Percentiles rank a stretch among this genome's conserved stretches.
These are phyloP conservation scores for Exophiala dermatitidis DNA, from an alignment of 2,329 filamentous ascomycete genomes.

Conservation along the genomic window DNA sequence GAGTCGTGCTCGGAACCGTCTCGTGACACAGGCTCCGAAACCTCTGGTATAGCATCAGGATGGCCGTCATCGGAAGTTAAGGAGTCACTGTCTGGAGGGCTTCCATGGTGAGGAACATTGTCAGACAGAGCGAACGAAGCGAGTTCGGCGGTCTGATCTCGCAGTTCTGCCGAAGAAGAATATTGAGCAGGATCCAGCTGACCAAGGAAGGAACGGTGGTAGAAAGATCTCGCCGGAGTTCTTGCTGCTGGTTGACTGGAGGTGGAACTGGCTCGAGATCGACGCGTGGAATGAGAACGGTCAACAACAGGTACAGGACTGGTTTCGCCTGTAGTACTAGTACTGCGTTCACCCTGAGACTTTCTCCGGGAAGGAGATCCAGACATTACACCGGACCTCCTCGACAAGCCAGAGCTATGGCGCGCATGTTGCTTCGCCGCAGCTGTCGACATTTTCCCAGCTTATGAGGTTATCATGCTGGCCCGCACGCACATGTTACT, in stretches of 20 bases:
- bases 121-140: constrained; percentile 73
- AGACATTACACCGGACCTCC: constrained; percentile 12
- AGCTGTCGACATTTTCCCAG: constrained; percentile 17
- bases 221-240: constrained; percentile 41
- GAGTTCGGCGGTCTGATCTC: constrained; percentile 80
- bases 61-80: constrained; percentile 21
- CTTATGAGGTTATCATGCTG: constrained; percentile 17
- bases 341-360: constrained; percentile 16
- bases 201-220: constrained; percentile 40
- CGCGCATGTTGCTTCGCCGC: constrained; percentile 19
- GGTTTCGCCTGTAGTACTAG: constrained; percentile 7
- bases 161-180: constrained; percentile 66
- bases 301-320: constrained; percentile 19
- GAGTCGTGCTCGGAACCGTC: constrained; percentile 34
- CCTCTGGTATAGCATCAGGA: constrained; percentile 52
- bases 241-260: constrained; percentile 27
- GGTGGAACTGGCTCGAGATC: constrained; percentile 21
- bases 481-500: constrained; percentile 13
- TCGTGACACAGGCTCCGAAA: constrained; percentile 52
- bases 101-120: constrained; percentile 17
- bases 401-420: constrained; percentile 17
- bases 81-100: constrained; percentile 13
- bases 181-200: constrained; percentile 59
- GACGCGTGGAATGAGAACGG: constrained; percentile 12
- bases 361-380: constrained; percentile 14